A percentile compares a stretch with the other conserved stretches of the same genome.
phyloP scores from a whole-genome alignment of 2,329 filamentous ascomycete species.

The Aspergillus neotritici region DNA sequence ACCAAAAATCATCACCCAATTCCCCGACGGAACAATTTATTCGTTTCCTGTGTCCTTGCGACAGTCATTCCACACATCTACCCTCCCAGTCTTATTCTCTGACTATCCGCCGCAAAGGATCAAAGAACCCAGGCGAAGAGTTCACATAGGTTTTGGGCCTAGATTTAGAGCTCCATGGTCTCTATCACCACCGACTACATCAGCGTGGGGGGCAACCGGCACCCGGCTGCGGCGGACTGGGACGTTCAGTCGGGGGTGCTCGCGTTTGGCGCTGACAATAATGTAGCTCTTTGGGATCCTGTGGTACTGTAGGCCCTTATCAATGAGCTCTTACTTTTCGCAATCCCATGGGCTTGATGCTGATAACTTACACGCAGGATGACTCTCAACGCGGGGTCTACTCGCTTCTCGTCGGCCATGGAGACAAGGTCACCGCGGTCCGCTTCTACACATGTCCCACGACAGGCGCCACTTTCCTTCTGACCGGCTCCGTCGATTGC shows the following conservation, averaged over 20 bases:
- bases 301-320: slow-evolving; percentile 48
- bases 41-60: slow-evolving; percentile 12
- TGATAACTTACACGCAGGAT: slow-evolving; percentile 33
- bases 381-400: slow-evolving; percentile 53
- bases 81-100: not conserved
- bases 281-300: slow-evolving; percentile 84
- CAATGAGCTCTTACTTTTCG: not conserved
- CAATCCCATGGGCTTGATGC: slow-evolving; percentile 6
- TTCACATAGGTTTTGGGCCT: not conserved
- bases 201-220: slow-evolving; percentile 80
- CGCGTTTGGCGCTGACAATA: slow-evolving; percentile 83
- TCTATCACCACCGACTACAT: slow-evolving; percentile 49
- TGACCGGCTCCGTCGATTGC: slow-evolving; percentile 79
- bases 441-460: slow-evolving; percentile 61
- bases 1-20: slow-evolving; percentile 9
- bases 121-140: no score
- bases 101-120: not conserved
- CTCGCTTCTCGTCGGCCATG: slow-evolving; percentile 67
- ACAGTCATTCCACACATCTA: slow-evolving; percentile 4
- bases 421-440: slow-evolving; percentile 73
- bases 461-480: slow-evolving; percentile 52
- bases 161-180: slow-evolving; percentile 28
- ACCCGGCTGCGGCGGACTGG: slow-evolving; percentile 90
- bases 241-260: slow-evolving; percentile 61
- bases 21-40: not conserved